Evolutionary conservation across 345 rosid species (phyloP), one percentile per base, ranked within the genome.

Genomic region (Lepidium aucheri): DNA sequence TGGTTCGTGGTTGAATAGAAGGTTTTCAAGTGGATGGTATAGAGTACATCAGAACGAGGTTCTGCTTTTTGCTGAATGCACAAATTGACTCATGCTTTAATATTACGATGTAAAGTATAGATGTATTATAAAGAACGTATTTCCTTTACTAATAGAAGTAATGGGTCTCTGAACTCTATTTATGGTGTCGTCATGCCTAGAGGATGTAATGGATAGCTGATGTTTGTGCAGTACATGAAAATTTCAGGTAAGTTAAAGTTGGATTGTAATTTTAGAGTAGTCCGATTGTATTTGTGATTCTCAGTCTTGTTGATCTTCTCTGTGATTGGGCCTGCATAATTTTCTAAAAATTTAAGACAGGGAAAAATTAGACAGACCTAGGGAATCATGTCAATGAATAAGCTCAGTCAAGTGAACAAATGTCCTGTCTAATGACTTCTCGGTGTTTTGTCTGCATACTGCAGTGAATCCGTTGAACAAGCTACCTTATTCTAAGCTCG

Each of bases 401-500:
- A 26, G 54, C 24, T 60, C 57, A 36, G 63, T 34, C 46, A 52
- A 66, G 62, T 51, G 51, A 66, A 43, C 61, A 14, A 59, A 4
- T 73, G 10, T 59, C 72, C 11, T 30, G 43, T 60, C 57, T 60
- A 16, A 26, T 60, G 12, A 47, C 11, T 33, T 57, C 33, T 44
- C 17, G 53, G 44, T 53, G 52, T 60, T 44, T 45, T 40, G 30
- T 38, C 57, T 53, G 52, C 51, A 44, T 67, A 65, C 69, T 79
- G 80, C 91, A 93, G 98, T 93, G 74, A 95, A 94, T 82, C 87
- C 99, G 70, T 73, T 94, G 84, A 94, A 94, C 83, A 94, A 94
- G 84, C 79, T 94, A 53, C 89, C 97, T 11, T 94, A 94, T 84
- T 85, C 96, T 63, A 94, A 94, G 84, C 97, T 94, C 74, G 99